Conservation (phyloP, 768 basidiomycete genomes). For the Kwoniella bestiolae region DNA sequence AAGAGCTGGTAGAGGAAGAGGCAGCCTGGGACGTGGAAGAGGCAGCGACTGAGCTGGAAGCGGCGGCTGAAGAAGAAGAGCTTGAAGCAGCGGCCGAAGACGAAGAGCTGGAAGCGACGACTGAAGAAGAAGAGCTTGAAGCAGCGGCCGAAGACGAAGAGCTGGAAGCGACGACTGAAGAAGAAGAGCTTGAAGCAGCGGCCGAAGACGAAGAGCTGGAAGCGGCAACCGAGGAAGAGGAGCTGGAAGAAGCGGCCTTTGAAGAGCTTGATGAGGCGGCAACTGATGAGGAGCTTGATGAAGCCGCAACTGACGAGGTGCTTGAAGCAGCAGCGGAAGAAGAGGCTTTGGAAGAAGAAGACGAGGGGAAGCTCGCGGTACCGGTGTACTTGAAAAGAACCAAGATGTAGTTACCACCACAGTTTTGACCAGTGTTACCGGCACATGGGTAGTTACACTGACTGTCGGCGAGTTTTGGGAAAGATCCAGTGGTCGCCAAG, state of each 20-base stretch:
- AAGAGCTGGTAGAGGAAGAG: constrained; percentile 21
- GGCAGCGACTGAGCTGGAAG: background rate
- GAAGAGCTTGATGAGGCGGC: constrained; percentile 5
- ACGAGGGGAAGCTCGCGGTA: constrained; percentile 8
- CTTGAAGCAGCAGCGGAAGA: constrained; percentile 9
- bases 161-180: constrained; percentile 3
- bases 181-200: constrained; percentile 8
- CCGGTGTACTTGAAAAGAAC: constrained; percentile 11
- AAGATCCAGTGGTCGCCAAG: background rate
- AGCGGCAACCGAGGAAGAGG: constrained; percentile 20
- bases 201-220: background rate
- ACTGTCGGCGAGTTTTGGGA: background rate
- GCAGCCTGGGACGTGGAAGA: too few relatives aligned
- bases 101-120: background rate
- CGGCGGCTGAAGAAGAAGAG: constrained; percentile 11
- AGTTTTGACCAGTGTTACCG: constrained; percentile 10
- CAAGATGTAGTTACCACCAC: constrained; percentile 11
- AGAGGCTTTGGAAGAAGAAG: background rate
- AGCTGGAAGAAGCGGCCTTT: constrained; percentile 3
- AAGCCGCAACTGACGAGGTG: constrained; percentile 3
- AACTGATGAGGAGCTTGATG: constrained; percentile 3
- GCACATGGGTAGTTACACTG: constrained; percentile 11
- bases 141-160: constrained; percentile 13
- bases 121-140: constrained; percentile 22
- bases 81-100: constrained; percentile 6